A percentile compares a stretch with the other conserved stretches of the same genome.
Conservation (phyloP, 495 filamentous ascomycete species). For the Penicillium paradoxum region DNA sequence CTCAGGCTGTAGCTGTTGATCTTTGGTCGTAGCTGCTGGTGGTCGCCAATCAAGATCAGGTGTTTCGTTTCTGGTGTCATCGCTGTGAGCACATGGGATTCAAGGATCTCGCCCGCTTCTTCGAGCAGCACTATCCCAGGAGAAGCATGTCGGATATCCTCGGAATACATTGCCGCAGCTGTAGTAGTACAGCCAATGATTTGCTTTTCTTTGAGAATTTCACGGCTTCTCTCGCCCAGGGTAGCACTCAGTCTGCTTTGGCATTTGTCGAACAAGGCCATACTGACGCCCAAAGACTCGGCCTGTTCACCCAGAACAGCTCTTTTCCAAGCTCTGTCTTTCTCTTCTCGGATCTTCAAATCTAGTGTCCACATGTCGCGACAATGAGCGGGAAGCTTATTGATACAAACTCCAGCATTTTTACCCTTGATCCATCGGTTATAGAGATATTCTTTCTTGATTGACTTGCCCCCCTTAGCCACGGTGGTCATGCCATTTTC, state of each 20-base stretch:
- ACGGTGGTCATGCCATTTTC: constrained; percentile 42
- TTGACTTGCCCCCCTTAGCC: constrained; percentile 41
- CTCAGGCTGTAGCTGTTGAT: constrained; percentile 59
- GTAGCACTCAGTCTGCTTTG: constrained; percentile 36
- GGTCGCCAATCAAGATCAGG: constrained; percentile 70
- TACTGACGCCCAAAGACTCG: constrained; percentile 29
- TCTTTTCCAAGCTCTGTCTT: constrained; percentile 43
- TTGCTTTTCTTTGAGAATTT: constrained; percentile 48
- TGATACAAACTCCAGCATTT: constrained; percentile 31
- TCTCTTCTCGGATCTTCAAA: background rate
- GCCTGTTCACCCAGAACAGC: constrained; percentile 49
- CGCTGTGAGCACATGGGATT: constrained; percentile 64
- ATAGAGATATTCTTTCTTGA: constrained; percentile 50
- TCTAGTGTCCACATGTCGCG: constrained; percentile 52
- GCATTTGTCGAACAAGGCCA: constrained; percentile 38
- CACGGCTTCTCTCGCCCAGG: constrained; percentile 40
- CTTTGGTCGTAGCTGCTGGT: constrained; percentile 71
- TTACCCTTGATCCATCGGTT: constrained; percentile 51
- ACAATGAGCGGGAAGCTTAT: constrained; percentile 20
- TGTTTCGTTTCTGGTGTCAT: constrained; percentile 58
- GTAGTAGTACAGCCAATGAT: constrained; percentile 77
- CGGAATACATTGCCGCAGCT: constrained; percentile 58
- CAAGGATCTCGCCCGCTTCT: constrained; percentile 76
- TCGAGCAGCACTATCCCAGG: constrained; percentile 52
- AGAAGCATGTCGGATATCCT: constrained; percentile 42